Evolutionary conservation across 2,329 filamentous ascomycete species (phyloP).

Genomic region (Elsinoe perseae): DNA sequence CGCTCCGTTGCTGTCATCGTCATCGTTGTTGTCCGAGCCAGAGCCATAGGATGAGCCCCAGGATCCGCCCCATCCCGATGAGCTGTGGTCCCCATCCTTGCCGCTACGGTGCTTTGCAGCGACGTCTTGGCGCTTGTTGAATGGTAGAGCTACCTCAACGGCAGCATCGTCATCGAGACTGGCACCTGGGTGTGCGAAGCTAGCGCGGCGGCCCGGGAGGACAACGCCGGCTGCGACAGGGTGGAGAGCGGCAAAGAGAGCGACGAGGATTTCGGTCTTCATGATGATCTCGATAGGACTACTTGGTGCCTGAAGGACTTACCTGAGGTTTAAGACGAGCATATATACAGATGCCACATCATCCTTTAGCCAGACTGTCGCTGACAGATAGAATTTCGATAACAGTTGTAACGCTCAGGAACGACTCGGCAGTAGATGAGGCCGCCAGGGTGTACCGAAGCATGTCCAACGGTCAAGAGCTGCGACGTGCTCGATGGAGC

Average conservation of each 20-base stretch:
- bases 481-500: conserved; percentile 1
- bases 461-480: not conserved
- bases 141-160: not conserved
- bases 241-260: conserved; percentile 1
- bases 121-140: not conserved
- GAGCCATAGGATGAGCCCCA: not conserved
- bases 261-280: not conserved
- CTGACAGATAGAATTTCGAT: conserved; percentile 9
- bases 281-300: not conserved
- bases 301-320: not conserved
- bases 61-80: no score
- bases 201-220: conserved; percentile 8
- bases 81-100: not conserved
- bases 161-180: not conserved
- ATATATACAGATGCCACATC: conserved; percentile 2
- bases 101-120: not conserved
- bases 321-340: not conserved
- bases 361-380: not conserved
- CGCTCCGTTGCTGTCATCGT: not conserved
- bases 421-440: not conserved
- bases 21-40: not conserved
- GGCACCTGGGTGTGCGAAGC: not conserved
- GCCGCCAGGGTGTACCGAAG: not conserved
- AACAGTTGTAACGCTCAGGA: conserved; percentile 11
- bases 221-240: conserved; percentile 7